Evolutionary conservation across 208 protist genomes (phyloP).

Genomic region (Acanthamoeba royreba): DNA sequence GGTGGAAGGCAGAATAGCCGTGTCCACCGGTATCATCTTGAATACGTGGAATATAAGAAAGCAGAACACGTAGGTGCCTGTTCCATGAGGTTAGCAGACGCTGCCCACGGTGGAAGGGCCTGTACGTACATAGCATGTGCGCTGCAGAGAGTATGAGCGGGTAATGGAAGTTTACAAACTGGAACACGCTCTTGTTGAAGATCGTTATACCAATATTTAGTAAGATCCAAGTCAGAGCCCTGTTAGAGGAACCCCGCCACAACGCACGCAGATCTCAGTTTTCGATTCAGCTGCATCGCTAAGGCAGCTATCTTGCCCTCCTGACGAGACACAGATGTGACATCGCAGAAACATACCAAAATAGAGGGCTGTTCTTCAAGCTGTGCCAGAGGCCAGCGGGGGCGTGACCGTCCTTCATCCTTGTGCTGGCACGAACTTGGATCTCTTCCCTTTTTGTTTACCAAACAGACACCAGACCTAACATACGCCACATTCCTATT

Average conservation of each 20-base stretch:
- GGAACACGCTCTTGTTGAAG: slow-evolving; percentile 56
- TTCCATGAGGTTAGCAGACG: too few relatives aligned
- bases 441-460: too few relatives aligned
- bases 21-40: background rate
- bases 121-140: slow-evolving; percentile 39
- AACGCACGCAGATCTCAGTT: too few relatives aligned
- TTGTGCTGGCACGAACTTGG: too few relatives aligned
- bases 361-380: background rate
- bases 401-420: too few relatives aligned
- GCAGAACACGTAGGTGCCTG: background rate
- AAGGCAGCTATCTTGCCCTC: too few relatives aligned
- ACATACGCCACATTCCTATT: too few relatives aligned
- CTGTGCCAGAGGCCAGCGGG: background rate
- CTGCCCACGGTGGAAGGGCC: too few relatives aligned
- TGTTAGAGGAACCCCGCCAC: background rate
- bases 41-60: background rate
- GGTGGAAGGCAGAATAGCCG: background rate
- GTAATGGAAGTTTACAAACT: slow-evolving; percentile 33
- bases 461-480: too few relatives aligned
- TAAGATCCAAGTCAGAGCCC: background rate
- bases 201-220: slow-evolving; percentile 47
- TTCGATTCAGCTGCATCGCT: too few relatives aligned
- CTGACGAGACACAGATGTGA: too few relatives aligned
- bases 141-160: background rate
- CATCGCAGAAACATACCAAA: background rate